Conservation (phyloP, 441 rosid genomes). For the Eruca vesicaria region DNA sequence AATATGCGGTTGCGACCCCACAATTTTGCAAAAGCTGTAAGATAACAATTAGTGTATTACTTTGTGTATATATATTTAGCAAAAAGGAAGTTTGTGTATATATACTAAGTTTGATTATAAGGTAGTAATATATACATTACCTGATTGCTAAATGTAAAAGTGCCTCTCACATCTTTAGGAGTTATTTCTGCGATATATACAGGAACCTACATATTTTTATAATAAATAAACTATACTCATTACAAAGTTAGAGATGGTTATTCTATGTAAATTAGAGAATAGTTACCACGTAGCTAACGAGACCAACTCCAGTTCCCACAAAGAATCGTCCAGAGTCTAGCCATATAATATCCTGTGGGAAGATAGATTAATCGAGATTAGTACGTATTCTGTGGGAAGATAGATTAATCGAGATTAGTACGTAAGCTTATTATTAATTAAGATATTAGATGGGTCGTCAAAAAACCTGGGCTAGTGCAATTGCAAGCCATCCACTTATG, state of each 20-base stretch:
- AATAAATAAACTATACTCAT: not conserved
- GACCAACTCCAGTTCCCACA: slow-evolving; percentile 51
- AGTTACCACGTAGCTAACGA: slow-evolving; percentile 53
- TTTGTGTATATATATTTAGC: not conserved
- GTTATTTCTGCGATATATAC: slow-evolving; percentile 81
- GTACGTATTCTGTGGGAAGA: slow-evolving; percentile 17
- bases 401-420: not conserved
- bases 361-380: slow-evolving; percentile 5
- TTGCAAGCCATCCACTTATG: slow-evolving; percentile 32
- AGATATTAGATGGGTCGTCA: not conserved
- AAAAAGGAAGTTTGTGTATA: not conserved
- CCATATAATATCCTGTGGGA: slow-evolving; percentile 40
- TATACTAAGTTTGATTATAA: not conserved
- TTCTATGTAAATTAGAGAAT: not conserved
- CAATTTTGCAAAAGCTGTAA: not conserved
- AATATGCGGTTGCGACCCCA: not conserved
- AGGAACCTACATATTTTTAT: slow-evolving; percentile 19
- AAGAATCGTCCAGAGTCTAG: slow-evolving; percentile 52
- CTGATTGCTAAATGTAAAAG: slow-evolving; percentile 68
- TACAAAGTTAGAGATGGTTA: not conserved
- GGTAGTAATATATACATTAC: not conserved
- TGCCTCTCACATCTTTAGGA: slow-evolving; percentile 77
- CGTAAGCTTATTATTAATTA: not conserved
- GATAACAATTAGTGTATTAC: not conserved
- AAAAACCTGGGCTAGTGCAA: slow-evolving; percentile 30